Evolutionary conservation across 306 rosid species (phyloP).

Genomic region (Sechiopsis laciniata): DNA sequence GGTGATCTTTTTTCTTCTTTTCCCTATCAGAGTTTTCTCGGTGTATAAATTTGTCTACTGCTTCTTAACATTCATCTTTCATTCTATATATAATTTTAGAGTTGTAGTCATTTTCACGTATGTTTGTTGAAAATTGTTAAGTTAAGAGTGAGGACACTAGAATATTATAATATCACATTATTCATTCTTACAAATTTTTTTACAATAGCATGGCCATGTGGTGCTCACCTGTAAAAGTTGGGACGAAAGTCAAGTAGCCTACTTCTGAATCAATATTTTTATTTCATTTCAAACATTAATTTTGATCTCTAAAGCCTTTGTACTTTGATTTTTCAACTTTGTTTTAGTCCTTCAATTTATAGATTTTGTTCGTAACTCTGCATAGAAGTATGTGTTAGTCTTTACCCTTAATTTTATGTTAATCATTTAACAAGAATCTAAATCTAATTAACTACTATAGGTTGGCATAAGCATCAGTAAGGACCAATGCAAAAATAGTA

Average conservation of each 20-base stretch:
- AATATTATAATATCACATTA: background rate
- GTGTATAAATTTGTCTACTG: background rate
- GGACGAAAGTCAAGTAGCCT: background rate
- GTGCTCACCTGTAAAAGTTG: background rate
- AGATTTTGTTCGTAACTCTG: background rate
- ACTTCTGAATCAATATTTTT: background rate
- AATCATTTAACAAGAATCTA: background rate
- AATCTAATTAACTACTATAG: background rate
- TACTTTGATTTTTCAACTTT: background rate
- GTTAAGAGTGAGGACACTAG: background rate
- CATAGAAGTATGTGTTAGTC: background rate
- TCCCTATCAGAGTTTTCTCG: background rate
- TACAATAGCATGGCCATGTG: background rate
- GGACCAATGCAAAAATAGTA: background rate
- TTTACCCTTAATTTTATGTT: background rate
- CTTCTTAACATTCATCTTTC: slow-evolving; percentile 8
- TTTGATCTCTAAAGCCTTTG: background rate
- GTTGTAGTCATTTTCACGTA: background rate
- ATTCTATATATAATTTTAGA: background rate
- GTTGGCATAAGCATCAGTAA: background rate
- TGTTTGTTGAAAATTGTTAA: background rate
- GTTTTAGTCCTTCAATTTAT: background rate
- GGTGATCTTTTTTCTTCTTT: slow-evolving; percentile 33
- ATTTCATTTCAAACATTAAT: background rate
- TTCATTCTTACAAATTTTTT: background rate